A percentile compares a stretch with the other conserved stretches of the same genome.
These are phyloP conservation scores for Capronia coronata DNA, from an alignment of 2,329 filamentous ascomycete genomes.

Conservation along the genomic window DNA sequence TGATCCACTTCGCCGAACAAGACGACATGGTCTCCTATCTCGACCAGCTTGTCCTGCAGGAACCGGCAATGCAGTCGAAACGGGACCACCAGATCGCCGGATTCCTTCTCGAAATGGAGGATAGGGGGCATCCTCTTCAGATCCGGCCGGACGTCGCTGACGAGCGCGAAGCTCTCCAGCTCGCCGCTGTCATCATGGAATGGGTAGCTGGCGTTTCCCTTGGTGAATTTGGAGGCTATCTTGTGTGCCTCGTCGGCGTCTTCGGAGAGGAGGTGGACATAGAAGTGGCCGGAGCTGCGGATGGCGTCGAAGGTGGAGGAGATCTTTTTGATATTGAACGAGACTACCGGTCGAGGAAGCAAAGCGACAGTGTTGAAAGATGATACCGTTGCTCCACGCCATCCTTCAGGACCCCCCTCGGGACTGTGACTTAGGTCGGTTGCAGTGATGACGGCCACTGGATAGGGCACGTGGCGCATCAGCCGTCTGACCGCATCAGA, in stretches of 20 bases:
- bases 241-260: slow-evolving; percentile 27
- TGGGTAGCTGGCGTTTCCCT: slow-evolving; percentile 17
- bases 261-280: slow-evolving; percentile 45
- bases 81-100: slow-evolving; percentile 30
- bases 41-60: slow-evolving; percentile 34
- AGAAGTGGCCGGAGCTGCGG: slow-evolving; percentile 40
- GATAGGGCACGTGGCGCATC: slow-evolving; percentile 52
- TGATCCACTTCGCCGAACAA: slow-evolving; percentile 40
- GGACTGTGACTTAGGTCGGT: slow-evolving; percentile 31
- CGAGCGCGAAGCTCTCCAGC: slow-evolving; percentile 10
- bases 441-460: slow-evolving; percentile 51
- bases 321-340: slow-evolving; percentile 55
- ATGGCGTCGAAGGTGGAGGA: slow-evolving; percentile 53
- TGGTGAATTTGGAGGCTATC: slow-evolving; percentile 22
- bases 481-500: slow-evolving; percentile 39
- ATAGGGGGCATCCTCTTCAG: slow-evolving; percentile 5
- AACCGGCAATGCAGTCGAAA: slow-evolving; percentile 27
- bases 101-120: slow-evolving; percentile 2
- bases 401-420: slow-evolving; percentile 29
- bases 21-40: slow-evolving; percentile 45
- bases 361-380: slow-evolving; percentile 56
- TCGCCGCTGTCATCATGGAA: slow-evolving; percentile 18
- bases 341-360: slow-evolving; percentile 50
- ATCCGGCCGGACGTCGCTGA: neutral
- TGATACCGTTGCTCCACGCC: slow-evolving; percentile 53